Conservation (phyloP, 768 basidiomycete species). For the Pleurotus djamor region DNA sequence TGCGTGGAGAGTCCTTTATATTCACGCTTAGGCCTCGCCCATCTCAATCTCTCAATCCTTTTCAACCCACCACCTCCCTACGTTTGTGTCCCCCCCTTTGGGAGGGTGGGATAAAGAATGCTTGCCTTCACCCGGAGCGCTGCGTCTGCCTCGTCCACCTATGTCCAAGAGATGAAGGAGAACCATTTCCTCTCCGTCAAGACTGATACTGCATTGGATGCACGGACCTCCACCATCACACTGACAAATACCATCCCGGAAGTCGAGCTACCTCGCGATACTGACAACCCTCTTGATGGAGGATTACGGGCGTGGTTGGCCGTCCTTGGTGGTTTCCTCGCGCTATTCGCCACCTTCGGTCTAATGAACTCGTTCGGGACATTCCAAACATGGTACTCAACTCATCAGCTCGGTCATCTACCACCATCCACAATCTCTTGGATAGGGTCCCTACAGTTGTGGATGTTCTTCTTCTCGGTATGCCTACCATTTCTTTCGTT, state of each 20-base stretch:
- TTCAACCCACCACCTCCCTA: too few species aligned
- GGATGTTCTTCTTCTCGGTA: constrained; percentile 70
- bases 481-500: constrained; percentile 14
- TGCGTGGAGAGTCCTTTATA: too few species aligned
- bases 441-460: constrained; percentile 71
- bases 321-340: constrained; percentile 63
- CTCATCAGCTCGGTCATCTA: constrained; percentile 50
- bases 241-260: neutral
- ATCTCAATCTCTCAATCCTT: too few species aligned
- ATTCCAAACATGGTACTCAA: constrained; percentile 66
- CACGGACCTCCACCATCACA: neutral
- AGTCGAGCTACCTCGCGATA: neutral
- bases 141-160: neutral
- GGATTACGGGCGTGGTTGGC: constrained; percentile 39
- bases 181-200: neutral
- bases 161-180: neutral
- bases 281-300: constrained; percentile 22
- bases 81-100: too few species aligned
- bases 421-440: constrained; percentile 62
- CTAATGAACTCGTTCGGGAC: constrained; percentile 73
- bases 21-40: too few species aligned
- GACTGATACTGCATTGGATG: neutral
- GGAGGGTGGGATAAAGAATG: neutral
- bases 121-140: neutral
- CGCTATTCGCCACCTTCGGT: constrained; percentile 69